Evolutionary conservation across 768 basidiomycete species (phyloP), one percentile per base, ranked within the genome.

Genomic region (Hortiboletus flavorubellus): DNA sequence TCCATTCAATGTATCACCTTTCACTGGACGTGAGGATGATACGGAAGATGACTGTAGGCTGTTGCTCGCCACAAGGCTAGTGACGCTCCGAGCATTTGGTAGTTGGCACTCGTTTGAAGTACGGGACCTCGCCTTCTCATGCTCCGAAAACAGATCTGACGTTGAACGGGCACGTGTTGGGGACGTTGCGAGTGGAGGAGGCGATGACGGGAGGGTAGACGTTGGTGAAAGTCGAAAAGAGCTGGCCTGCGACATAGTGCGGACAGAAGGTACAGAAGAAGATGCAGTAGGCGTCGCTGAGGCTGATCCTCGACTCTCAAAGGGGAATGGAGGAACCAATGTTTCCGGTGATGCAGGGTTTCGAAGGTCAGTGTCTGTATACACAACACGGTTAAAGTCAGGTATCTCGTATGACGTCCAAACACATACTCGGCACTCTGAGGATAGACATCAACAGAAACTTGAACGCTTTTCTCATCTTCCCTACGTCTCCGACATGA

Each of bases 261-360:
- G 69, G 42, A 68, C 60, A 14, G 75, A 71, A 11, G 73, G 59
- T 18, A 70, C 66, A 14, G 76, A 67, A 31, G 78, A 76, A 6
- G 81, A 72, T 11, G 75, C 76, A 5, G 79, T 81, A 1, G 85
- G 81, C 26, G 84, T 83, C 29, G 73, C 73, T 9, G 80, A 78
- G 23, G 75, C 72, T 26, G 81, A 79, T 34, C 69, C 66, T 30
- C 74, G 68, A 49, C 71, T 73, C 49, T 88, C 85, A 78, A 83
- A 85, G 45, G 81, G 79, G 26, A 77, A 75, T 30, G 77, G 74
- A 51, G 79, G 73, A 46, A 69, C 70, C 41, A 87, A 64, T 23
- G 80, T 68, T 42, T 82, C 80, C 4, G 89, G 87, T 16, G 89
- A 89, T 9, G 87, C 87, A 43, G 87, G 86, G 70, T 91, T 91